Evolutionary conservation across 768 basidiomycete species (phyloP).

Genomic region (Pholiota microspora): DNA sequence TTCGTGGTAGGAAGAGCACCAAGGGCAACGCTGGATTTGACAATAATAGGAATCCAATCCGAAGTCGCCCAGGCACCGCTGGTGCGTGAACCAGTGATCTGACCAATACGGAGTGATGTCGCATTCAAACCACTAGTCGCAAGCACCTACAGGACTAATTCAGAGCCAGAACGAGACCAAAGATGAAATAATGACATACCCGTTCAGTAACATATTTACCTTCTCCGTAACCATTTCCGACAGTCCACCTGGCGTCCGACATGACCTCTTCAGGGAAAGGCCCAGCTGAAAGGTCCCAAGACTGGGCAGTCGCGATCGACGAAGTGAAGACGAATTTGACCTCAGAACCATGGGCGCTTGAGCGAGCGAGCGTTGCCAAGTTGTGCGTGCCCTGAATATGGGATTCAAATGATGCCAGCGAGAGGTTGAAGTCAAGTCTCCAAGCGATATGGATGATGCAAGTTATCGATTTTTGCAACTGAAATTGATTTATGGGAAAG

Average conservation of each 20-base stretch:
- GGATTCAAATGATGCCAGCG: slow-evolving; percentile 39
- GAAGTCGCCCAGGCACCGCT: slow-evolving; percentile 33
- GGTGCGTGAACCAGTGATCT: slow-evolving; percentile 28
- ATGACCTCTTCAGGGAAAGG: slow-evolving; percentile 27
- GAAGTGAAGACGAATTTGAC: slow-evolving; percentile 36
- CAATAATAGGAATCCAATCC: slow-evolving; percentile 35
- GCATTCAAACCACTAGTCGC: slow-evolving; percentile 25
- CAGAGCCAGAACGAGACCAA: neutral
- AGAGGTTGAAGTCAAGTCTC: slow-evolving; percentile 42
- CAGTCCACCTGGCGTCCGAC: slow-evolving; percentile 21
- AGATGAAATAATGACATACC: slow-evolving; percentile 14
- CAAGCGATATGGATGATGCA: slow-evolving; percentile 30
- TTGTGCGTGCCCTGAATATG: slow-evolving; percentile 35
- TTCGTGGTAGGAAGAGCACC: slow-evolving; percentile 21
- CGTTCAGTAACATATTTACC: slow-evolving; percentile 37
- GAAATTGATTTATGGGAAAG: neutral
- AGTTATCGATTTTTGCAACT: slow-evolving; percentile 20
- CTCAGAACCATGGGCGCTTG: slow-evolving; percentile 18
- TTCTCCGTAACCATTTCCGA: slow-evolving; percentile 35
- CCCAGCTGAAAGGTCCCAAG: slow-evolving; percentile 22
- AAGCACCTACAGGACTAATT: slow-evolving; percentile 21
- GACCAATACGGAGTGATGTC: slow-evolving; percentile 30
- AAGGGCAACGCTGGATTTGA: slow-evolving; percentile 28
- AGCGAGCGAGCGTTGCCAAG: slow-evolving; percentile 32
- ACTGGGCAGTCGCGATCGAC: slow-evolving; percentile 21